These are phyloP conservation scores for Cordyceps farinosa DNA, from an alignment of 2,329 filamentous ascomycete species.

Conservation along the genomic window DNA sequence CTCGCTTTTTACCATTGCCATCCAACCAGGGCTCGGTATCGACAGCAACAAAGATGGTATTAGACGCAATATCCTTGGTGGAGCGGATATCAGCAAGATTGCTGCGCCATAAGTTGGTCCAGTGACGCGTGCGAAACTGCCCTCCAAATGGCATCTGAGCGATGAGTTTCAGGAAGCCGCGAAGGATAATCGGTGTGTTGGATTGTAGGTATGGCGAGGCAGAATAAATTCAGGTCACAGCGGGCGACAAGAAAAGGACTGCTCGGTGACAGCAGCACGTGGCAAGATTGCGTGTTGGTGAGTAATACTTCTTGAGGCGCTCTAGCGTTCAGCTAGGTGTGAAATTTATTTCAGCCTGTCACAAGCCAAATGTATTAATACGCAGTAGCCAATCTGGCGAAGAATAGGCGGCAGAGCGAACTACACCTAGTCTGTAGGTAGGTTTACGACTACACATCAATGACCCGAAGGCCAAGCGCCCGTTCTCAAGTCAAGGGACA, in stretches of 20 bases:
- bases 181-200: not conserved
- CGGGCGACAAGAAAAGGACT: not conserved
- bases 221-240: not conserved
- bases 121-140: conserved; percentile 7
- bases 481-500: not conserved
- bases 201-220: not conserved
- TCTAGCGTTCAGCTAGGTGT: not conserved
- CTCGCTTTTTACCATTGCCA: not conserved
- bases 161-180: not conserved
- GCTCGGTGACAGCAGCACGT: not conserved
- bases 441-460: not conserved
- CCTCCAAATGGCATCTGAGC: not conserved
- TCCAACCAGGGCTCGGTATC: conserved; percentile 11
- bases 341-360: not conserved
- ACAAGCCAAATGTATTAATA: not conserved
- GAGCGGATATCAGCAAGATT: not conserved
- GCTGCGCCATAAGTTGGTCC: not conserved
- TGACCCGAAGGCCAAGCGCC: not conserved
- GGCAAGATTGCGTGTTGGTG: not conserved
- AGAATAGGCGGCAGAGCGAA: no score
- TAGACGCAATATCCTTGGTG: not conserved
- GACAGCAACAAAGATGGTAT: conserved; percentile 9
- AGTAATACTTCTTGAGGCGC: not conserved
- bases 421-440: no score
- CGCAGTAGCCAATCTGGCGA: no score